phyloP scores from a whole-genome alignment of 331 rosid genomes.

The Spiraea crenata region DNA sequence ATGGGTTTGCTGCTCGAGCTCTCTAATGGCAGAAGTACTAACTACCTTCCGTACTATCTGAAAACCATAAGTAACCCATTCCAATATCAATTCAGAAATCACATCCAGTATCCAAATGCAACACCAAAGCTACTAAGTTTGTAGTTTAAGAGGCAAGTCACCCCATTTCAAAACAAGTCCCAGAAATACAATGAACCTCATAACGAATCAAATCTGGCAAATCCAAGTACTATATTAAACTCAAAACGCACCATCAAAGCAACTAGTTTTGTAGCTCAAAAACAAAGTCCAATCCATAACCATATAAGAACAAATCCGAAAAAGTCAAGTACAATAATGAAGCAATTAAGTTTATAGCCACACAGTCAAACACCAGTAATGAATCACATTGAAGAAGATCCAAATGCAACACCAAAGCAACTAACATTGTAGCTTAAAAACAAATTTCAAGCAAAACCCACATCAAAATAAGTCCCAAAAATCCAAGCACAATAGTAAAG shows the following conservation, averaged over 20 bases:
- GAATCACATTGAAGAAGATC: too few species aligned
- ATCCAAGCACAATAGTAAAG: not conserved
- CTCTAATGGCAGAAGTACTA: slow-evolving; percentile 88
- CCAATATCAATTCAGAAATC: too few species aligned
- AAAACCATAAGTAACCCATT: slow-evolving; percentile 18
- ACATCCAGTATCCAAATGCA: too few species aligned
- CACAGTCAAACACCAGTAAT: not conserved
- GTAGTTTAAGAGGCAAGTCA: too few species aligned
- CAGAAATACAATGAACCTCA: too few species aligned
- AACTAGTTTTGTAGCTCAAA: not conserved
- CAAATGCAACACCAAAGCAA: too few species aligned
- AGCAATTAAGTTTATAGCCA: not conserved
- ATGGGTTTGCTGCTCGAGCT: too few species aligned
- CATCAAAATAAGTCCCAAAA: not conserved
- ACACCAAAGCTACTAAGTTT: too few species aligned
- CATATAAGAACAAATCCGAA: not conserved
- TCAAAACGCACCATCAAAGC: not conserved
- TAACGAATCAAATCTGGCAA: too few species aligned
- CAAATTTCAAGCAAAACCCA: not conserved
- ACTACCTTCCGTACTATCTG: slow-evolving; percentile 95
- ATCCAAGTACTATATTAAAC: too few species aligned
- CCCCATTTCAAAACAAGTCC: not conserved
- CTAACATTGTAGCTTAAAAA: too few species aligned
- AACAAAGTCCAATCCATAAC: not conserved
- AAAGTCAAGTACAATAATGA: not conserved